phyloP scores from a whole-genome alignment of 176 grass and related monocot genomes.

The Lolium perenne region DNA sequence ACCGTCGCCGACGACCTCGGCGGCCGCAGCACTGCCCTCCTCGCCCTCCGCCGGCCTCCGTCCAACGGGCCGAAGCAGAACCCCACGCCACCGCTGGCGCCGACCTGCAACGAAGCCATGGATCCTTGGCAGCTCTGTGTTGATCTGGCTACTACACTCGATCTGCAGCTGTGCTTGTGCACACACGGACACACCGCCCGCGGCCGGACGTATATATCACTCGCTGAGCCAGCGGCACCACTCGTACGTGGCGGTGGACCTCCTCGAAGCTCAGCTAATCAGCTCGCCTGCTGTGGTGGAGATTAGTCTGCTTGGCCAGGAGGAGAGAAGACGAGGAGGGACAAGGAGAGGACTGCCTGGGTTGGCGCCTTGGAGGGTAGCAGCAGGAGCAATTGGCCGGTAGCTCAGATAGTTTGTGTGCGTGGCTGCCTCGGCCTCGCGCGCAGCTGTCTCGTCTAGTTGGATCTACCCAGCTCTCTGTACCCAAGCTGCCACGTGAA shows the following conservation, averaged over 20 bases:
- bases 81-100: neutral
- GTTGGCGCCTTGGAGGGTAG: conserved; percentile 1
- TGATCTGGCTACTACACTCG: neutral
- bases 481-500: neutral
- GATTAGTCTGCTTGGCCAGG: conserved; percentile 1
- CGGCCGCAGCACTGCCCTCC: neutral
- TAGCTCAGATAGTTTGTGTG: conserved; percentile 26
- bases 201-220: neutral
- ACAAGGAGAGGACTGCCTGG: neutral
- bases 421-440: neutral
- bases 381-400: neutral
- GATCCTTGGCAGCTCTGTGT: neutral
- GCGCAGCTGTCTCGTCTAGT: neutral
- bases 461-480: neutral
- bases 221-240: neutral
- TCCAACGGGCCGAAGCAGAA: neutral
- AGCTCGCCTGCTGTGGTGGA: neutral
- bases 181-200: neutral
- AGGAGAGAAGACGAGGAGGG: neutral
- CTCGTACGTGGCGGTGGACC: neutral
- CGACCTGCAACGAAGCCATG: conserved; percentile 21
- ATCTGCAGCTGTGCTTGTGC: neutral
- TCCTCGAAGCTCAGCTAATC: conserved; percentile 1
- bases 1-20: conserved; percentile 25
- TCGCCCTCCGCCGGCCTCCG: neutral